Evolutionary conservation across 192 early-diverging fungal genomes (phyloP).

Genomic region (Dissophora ornata): DNA sequence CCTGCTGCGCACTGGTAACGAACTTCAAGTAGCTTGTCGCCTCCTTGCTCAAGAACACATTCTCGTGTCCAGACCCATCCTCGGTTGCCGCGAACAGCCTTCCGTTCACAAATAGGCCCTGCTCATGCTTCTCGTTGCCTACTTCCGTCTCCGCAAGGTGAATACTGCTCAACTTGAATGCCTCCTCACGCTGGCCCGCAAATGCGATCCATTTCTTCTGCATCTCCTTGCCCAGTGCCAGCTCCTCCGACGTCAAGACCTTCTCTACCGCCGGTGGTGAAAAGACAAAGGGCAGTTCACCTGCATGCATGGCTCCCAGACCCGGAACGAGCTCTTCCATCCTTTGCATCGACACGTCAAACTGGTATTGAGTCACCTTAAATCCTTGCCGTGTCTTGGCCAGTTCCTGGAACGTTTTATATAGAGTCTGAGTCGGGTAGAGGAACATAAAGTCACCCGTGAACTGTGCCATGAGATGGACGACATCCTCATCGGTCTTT

Average conservation of each 20-base stretch:
- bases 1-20: no score
- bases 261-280: conserved; percentile 11
- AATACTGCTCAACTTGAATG: background rate
- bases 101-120: no score
- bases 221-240: conserved; percentile 11
- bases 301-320: conserved; percentile 28
- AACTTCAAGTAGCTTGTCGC: no score
- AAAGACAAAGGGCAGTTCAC: conserved; percentile 25
- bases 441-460: conserved; percentile 14
- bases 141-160: no score
- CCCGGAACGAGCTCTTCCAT: background rate
- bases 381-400: background rate
- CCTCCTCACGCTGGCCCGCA: conserved; percentile 11
- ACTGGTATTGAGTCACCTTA: conserved; percentile 5
- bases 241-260: background rate
- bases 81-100: no score
- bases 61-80: no score
- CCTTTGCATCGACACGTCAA: conserved; percentile 11
- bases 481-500: conserved; percentile 15
- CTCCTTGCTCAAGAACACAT: no score
- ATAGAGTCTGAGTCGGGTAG: background rate
- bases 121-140: no score
- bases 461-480: background rate
- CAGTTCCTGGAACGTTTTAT: background rate
- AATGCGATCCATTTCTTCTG: conserved; percentile 29